These are phyloP conservation scores for Plenodomus biglobosus DNA, from an alignment of 2,329 filamentous ascomycete species.

Conservation along the genomic window DNA sequence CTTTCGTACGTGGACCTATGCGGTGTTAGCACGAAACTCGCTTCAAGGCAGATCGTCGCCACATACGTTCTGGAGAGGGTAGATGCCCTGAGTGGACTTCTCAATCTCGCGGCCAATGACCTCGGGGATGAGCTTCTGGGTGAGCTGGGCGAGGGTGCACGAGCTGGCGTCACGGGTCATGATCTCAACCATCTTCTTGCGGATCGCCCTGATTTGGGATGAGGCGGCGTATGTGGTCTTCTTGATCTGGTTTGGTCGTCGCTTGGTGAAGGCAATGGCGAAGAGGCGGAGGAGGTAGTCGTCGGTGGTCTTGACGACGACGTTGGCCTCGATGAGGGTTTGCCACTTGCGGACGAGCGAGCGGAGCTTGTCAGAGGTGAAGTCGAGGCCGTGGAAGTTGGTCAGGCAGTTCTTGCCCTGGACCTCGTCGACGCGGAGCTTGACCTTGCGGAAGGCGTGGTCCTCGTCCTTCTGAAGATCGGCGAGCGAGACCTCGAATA, in stretches of 20 bases:
- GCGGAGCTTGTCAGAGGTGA: constrained; percentile 99
- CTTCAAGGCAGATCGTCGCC: constrained; percentile 1
- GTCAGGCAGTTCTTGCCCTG: constrained; percentile 99
- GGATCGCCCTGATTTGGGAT: constrained; percentile 96
- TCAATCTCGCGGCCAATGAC: constrained; percentile 99
- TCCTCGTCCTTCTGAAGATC: constrained; percentile 99
- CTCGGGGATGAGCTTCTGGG: constrained; percentile 98
- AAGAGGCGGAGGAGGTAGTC: constrained; percentile 99
- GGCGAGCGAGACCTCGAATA: constrained; percentile 97
- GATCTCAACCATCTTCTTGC: constrained; percentile 99
- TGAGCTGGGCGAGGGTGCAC: constrained; percentile 95
- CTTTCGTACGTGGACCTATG: constrained; percentile 98
- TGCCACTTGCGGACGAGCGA: constrained; percentile 99
- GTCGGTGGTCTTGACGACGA: constrained; percentile 99
- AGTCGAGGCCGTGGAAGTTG: constrained; percentile 99
- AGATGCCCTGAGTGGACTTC: constrained; percentile 99
- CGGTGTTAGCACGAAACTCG: constrained; percentile 21
- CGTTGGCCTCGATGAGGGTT: constrained; percentile 97
- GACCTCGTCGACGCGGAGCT: constrained; percentile 97
- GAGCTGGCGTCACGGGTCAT: constrained; percentile 92
- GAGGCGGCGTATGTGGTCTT: constrained; percentile 99
- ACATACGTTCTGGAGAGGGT: constrained; percentile 95
- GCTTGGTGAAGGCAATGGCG: constrained; percentile 99
- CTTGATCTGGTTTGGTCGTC: constrained; percentile 99
- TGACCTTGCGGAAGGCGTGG: constrained; percentile 99